Conservation (phyloP, 495 filamentous ascomycete species). For the Daldinia decipiens region DNA sequence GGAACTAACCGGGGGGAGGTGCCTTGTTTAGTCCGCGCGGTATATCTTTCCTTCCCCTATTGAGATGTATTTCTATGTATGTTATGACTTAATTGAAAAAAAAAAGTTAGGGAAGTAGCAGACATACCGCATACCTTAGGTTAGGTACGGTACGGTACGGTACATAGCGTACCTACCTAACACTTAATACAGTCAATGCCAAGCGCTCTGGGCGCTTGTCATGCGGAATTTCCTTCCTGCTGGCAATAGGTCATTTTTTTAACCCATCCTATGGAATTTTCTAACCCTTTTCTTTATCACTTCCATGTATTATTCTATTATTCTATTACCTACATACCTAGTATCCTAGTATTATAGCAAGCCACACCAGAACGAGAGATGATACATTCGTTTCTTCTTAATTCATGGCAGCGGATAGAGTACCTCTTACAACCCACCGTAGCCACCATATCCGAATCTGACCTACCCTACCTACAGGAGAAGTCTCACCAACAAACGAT, state of each 20-base stretch:
- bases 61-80: neutral
- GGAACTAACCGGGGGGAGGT: constrained; percentile 24
- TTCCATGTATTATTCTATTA: constrained; percentile 28
- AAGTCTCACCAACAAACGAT: constrained; percentile 22
- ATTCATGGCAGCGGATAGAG: neutral
- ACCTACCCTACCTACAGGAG: constrained; percentile 12
- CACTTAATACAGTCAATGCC: constrained; percentile 16
- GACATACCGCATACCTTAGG: neutral
- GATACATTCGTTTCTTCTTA: neutral
- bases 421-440: neutral
- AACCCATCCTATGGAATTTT: constrained; percentile 30
- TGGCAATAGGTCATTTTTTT: constrained; percentile 8
- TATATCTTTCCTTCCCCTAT: constrained; percentile 16
- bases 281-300: constrained; percentile 23
- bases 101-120: neutral
- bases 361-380: neutral
- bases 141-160: constrained; percentile 9
- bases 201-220: constrained; percentile 13
- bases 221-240: constrained; percentile 28
- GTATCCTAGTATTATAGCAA: neutral
- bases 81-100: constrained; percentile 5
- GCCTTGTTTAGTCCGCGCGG: neutral
- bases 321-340: no score
- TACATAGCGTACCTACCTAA: constrained; percentile 1
- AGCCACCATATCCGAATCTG: constrained; percentile 7